Base-by-base conservation (phyloP, 1,284 basidiomycete species). In the Malassezia nana region DNA sequence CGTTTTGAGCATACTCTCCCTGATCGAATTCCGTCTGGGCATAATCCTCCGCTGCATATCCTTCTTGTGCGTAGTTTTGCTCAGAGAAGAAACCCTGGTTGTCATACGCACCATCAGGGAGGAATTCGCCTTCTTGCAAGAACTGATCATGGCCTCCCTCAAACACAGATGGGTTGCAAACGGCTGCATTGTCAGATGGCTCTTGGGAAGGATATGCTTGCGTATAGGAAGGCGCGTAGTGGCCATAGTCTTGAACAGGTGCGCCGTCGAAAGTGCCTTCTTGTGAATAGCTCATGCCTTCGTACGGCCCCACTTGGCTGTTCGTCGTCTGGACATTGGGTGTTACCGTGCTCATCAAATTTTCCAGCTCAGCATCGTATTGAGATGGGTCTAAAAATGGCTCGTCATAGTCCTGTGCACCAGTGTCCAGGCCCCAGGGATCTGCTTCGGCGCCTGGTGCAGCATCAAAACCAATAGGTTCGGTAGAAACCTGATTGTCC, bases 301-400 rank as follows among this genome's bases (percentile, higher is more conserved):
- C 35, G 10, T n/a, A 33, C 20, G 26, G 33, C 6, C 20, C 18
- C 18, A 10, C 13, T 6, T 6, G 16, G 18, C 25, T 20, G n/a
- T 5, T 12, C 6, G 24, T 8, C 6, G 31, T 8, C 15, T 33
- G 33, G 2, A 24, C 15, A 10, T 38, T 15, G 2, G 28, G 26
- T 9, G 8, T 16, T 5, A 15, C 15, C 20, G 25, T 22, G 22
- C 46, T 25, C 33, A 40, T 32, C n/a, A 45, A 28, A 31, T 54
- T 30, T 20, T 47, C 35, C n/a, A 51, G 33, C 35, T 51, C 51
- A 6, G 52, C 44, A 7, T 54, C 52, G 26, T 53, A 54, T 48
- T 58, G 56, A 13, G 51, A 50, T 13, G 52, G 50, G n/a, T 55
- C 54, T 12, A 58, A 42, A 40, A 56, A 56, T 13, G 39, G 40